phyloP scores from a whole-genome alignment of 441 rosid species.

The Hura crepitans region DNA sequence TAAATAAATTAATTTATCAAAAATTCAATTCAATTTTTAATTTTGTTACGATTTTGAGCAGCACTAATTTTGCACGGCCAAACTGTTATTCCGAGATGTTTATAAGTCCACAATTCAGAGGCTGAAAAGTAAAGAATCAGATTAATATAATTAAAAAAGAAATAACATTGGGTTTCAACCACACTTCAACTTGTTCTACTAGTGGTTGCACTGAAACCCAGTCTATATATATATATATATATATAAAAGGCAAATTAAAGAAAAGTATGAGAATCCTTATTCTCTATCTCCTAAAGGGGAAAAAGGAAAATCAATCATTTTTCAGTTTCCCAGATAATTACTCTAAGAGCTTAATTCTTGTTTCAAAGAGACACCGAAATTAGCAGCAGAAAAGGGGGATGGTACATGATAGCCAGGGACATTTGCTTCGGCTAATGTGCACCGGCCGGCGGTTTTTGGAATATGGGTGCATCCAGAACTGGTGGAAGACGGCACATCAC shows the following conservation, averaged over 20 bases:
- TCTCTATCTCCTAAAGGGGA: too few relatives aligned
- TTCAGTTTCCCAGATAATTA: neutral
- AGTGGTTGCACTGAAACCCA: too few relatives aligned
- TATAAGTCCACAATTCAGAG: too few relatives aligned
- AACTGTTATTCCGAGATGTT: too few relatives aligned
- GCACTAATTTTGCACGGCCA: too few relatives aligned
- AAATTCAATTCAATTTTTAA: too few relatives aligned
- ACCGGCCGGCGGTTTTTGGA: slow-evolving; percentile 29
- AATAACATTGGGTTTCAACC: neutral
- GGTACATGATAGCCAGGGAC: slow-evolving; percentile 22
- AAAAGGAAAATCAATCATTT: too few relatives aligned
- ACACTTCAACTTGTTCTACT: neutral
- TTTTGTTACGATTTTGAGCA: too few relatives aligned
- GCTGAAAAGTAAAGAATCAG: neutral
- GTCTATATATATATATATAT: too few relatives aligned
- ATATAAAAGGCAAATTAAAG: neutral
- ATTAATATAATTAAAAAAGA: neutral
- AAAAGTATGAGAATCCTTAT: neutral
- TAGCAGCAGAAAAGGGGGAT: slow-evolving; percentile 2
- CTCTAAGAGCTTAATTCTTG: slow-evolving; percentile 15
- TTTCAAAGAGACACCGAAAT: too few relatives aligned
- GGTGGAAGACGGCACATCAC: slow-evolving; percentile 31
- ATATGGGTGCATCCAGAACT: slow-evolving; percentile 36
- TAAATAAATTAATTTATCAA: too few relatives aligned
- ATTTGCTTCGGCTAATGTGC: slow-evolving; percentile 30